Percentiles rank a stretch among this genome's conserved stretches.
Conservation (phyloP, 257 asterid genomes). For the Scutellaria galericulata region DNA sequence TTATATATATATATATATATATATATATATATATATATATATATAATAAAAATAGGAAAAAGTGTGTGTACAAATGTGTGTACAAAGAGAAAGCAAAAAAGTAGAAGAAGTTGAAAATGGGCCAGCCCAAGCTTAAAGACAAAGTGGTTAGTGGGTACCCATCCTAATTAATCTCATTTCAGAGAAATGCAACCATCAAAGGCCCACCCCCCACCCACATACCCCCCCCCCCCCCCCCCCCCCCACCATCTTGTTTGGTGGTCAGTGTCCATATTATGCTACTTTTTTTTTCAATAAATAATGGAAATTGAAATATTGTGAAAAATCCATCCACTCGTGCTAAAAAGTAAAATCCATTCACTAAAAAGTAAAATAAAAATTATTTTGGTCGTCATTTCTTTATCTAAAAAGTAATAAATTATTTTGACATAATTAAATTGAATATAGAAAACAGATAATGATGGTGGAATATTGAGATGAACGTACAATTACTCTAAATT, state of each 20-base stretch:
- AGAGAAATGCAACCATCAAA: conserved; percentile 53
- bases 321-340: conserved; percentile 38
- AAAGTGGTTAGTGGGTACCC: conserved; percentile 55
- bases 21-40: no score
- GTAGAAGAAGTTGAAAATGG: conserved; percentile 29
- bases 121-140: conserved; percentile 38
- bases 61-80: no score
- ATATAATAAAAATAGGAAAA: not conserved
- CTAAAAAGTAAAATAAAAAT: conserved; percentile 8
- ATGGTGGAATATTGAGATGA: no score
- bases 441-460: no score
- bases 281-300: conserved; percentile 1
- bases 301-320: conserved; percentile 18
- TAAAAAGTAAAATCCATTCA: conserved; percentile 33
- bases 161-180: conserved; percentile 45
- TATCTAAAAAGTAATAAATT: not conserved
- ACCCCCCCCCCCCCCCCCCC: conserved; percentile 38
- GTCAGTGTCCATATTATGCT: conserved; percentile 32
- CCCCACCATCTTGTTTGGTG: conserved; percentile 38
- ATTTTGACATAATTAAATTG: no score
- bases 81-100: conserved; percentile 28
- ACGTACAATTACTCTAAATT: no score
- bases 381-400: conserved; percentile 18
- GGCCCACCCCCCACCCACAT: conserved; percentile 45
- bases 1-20: no score